Conservation (phyloP, 257 asterid species). For the Solanum clarkiae region DNA sequence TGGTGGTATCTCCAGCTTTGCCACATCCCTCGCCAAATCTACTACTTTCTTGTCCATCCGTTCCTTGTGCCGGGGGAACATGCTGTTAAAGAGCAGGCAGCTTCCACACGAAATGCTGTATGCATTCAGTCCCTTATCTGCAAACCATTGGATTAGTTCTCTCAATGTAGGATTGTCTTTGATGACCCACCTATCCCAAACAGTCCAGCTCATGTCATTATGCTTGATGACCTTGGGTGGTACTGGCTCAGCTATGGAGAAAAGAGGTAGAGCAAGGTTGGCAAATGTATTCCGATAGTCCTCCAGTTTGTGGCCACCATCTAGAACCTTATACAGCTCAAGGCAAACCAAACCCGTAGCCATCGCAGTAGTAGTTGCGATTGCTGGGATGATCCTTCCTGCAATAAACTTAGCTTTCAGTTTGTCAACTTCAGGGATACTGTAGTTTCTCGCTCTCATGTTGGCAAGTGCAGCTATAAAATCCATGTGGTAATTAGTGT, state of each 20-base stretch:
- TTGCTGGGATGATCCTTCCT: constrained; percentile 87
- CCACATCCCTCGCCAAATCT: constrained; percentile 68
- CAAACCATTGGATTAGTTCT: constrained; percentile 65
- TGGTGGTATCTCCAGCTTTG: constrained; percentile 64
- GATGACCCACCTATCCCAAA: constrained; percentile 85
- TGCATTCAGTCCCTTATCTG: constrained; percentile 65
- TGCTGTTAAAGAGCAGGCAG: constrained; percentile 65
- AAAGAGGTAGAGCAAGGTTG: constrained; percentile 71
- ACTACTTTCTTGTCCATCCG: constrained; percentile 65
- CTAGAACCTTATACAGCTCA: constrained; percentile 73
- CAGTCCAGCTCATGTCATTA: constrained; percentile 76
- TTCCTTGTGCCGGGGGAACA: constrained; percentile 80
- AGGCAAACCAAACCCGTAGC: constrained; percentile 92
- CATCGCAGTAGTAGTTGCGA: constrained; percentile 88
- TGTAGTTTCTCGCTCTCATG: constrained; percentile 93
- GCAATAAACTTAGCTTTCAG: constrained; percentile 88
- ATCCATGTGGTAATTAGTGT: constrained; percentile 88
- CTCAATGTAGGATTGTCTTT: constrained; percentile 53
- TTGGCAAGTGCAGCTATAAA: constrained; percentile 82
- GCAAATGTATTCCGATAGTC: constrained; percentile 91
- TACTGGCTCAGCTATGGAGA: constrained; percentile 85
- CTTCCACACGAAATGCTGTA: constrained; percentile 83
- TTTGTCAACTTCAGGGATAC: constrained; percentile 83
- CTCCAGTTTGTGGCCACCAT: constrained; percentile 66
- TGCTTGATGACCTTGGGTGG: constrained; percentile 66